A percentile compares a stretch with the other conserved stretches of the same genome.
Evolutionary conservation across 768 basidiomycete species (phyloP).

Genomic region (Termitomyces sp.): DNA sequence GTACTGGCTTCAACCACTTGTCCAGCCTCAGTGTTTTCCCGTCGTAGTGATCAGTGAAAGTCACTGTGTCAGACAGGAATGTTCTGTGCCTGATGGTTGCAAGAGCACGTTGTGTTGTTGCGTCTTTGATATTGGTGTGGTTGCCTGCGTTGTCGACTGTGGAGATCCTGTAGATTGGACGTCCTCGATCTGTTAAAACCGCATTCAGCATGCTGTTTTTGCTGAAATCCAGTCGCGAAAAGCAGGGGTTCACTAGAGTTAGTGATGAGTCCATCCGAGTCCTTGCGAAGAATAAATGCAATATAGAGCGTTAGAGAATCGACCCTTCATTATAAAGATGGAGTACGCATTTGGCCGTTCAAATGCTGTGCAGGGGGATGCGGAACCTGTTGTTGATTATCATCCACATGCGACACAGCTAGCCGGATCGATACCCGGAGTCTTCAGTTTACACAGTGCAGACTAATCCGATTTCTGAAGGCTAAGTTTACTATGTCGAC

Average conservation of each 20-base stretch:
- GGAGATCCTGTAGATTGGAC: slow-evolving; percentile 15
- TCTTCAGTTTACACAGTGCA: too few relatives aligned
- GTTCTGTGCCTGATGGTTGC: slow-evolving; percentile 15
- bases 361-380: too few relatives aligned
- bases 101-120: slow-evolving; percentile 13
- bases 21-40: slow-evolving; percentile 18
- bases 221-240: slow-evolving; percentile 17
- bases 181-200: slow-evolving; percentile 14
- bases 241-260: slow-evolving; percentile 11
- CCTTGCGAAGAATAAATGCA: background rate
- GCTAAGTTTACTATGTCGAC: too few relatives aligned
- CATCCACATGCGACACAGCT: too few relatives aligned
- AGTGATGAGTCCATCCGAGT: slow-evolving; percentile 13
- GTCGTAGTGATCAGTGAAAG: slow-evolving; percentile 13
- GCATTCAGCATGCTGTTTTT: slow-evolving; percentile 18
- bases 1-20: slow-evolving; percentile 17
- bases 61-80: slow-evolving; percentile 20
- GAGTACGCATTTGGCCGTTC: too few relatives aligned
- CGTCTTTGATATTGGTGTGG: slow-evolving; percentile 18
- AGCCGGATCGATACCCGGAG: too few relatives aligned
- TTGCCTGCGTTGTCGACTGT: slow-evolving; percentile 15
- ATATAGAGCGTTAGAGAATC: background rate
- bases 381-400: too few relatives aligned
- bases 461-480: too few relatives aligned
- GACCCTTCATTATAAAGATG: too few relatives aligned